A percentile compares a stretch with the other conserved stretches of the same genome.
Evolutionary conservation across 495 filamentous ascomycete genomes (phyloP).

Genomic region (Neurospora cerealis): DNA sequence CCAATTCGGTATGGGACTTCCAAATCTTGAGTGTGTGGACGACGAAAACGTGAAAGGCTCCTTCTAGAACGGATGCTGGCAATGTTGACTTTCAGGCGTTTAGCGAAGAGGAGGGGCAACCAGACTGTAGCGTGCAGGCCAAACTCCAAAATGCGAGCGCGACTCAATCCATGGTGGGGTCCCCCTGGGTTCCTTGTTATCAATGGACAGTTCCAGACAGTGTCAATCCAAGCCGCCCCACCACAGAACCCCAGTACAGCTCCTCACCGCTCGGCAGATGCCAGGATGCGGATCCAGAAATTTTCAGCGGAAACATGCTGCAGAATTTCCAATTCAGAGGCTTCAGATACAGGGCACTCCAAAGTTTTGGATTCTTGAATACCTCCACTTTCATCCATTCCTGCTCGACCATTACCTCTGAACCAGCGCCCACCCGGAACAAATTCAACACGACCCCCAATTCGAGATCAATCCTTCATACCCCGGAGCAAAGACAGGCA

Average conservation of each 20-base stretch:
- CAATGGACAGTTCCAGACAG: background rate
- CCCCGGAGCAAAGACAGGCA: background rate
- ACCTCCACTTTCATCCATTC: background rate
- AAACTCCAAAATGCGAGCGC: background rate
- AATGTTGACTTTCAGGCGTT: background rate
- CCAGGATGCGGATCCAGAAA: slow-evolving; percentile 11
- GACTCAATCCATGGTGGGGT: background rate
- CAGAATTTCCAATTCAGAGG: slow-evolving; percentile 1
- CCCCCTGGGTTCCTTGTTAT: background rate
- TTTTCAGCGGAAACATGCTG: slow-evolving; percentile 8
- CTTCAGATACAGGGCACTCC: background rate
- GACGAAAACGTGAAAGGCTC: background rate
- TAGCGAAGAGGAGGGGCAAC: background rate
- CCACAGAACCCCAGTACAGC: background rate
- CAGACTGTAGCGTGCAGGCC: slow-evolving; percentile 2
- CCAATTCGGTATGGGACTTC: background rate
- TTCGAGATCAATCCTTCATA: background rate
- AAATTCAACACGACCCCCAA: background rate
- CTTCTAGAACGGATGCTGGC: background rate
- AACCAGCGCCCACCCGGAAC: background rate
- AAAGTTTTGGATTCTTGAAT: background rate
- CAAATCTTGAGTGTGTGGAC: background rate
- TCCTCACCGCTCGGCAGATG: slow-evolving; percentile 33
- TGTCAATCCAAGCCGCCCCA: slow-evolving; percentile 1
- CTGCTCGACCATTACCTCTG: background rate